Conservation (phyloP, 805 yeast genomes). For the Ogataea pignaliae region DNA sequence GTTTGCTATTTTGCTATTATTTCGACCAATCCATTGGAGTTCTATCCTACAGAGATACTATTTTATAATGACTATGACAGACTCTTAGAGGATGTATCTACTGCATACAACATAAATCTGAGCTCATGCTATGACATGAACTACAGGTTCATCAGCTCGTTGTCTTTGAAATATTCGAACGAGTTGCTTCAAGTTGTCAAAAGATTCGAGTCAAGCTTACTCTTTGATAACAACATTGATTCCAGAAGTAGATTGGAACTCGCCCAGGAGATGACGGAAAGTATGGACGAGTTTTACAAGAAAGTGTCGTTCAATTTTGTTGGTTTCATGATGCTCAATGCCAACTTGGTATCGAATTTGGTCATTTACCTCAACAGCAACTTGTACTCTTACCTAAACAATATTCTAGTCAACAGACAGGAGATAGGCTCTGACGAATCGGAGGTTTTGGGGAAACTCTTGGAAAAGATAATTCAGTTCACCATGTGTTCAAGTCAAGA, state of each 20-base stretch:
- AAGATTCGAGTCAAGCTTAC: slow-evolving; percentile 12
- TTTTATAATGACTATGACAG: slow-evolving; percentile 30
- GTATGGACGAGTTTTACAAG: slow-evolving; percentile 11
- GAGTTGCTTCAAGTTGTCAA: slow-evolving; percentile 8
- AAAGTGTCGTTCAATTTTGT: slow-evolving; percentile 11
- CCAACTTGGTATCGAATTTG: slow-evolving; percentile 15
- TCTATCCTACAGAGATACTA: slow-evolving; percentile 22
- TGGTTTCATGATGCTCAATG: slow-evolving; percentile 16
- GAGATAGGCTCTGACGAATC: slow-evolving; percentile 33
- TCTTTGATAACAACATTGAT: slow-evolving; percentile 18
- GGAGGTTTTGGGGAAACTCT: slow-evolving; percentile 14
- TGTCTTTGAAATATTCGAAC: slow-evolving; percentile 5
- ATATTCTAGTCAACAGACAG: slow-evolving; percentile 16
- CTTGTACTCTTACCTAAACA: slow-evolving; percentile 15
- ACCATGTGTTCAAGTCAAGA: neutral
- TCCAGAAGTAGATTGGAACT: slow-evolving; percentile 6
- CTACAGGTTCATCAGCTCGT: slow-evolving; percentile 11
- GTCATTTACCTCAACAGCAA: slow-evolving; percentile 14
- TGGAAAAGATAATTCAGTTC: slow-evolving; percentile 8
- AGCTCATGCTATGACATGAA: slow-evolving; percentile 20
- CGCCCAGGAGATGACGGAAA: slow-evolving; percentile 5
- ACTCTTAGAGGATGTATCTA: slow-evolving; percentile 19
- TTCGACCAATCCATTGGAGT: slow-evolving; percentile 8
- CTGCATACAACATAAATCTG: slow-evolving; percentile 15
- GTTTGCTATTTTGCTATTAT: slow-evolving; percentile 25